Evolutionary conservation across 306 rosid species (phyloP).

Genomic region (Bauhinia variegata): DNA sequence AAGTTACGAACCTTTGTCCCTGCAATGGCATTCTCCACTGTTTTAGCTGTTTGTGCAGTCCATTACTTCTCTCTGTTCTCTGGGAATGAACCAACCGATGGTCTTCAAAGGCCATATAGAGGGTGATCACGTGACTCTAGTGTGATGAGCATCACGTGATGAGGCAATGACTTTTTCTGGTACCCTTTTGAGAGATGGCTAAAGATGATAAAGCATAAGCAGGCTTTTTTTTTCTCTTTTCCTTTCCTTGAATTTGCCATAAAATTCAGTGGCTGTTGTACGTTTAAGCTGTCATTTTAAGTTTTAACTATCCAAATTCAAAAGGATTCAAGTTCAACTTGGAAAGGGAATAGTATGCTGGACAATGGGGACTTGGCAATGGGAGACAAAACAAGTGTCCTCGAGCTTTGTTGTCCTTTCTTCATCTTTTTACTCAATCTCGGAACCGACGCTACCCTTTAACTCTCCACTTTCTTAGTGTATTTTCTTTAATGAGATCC

Average conservation of each 20-base stretch:
- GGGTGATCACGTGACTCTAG: slow-evolving; percentile 44
- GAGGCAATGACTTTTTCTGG: slow-evolving; percentile 35
- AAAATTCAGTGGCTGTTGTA: neutral
- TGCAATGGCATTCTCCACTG: too few species aligned
- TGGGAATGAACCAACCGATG: slow-evolving; percentile 20
- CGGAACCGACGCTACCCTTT: slow-evolving; percentile 32
- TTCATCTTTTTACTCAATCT: slow-evolving; percentile 26
- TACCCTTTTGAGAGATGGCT: slow-evolving; percentile 25
- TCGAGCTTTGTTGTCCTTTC: slow-evolving; percentile 33
- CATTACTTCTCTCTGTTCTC: slow-evolving; percentile 7
- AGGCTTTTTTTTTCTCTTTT: slow-evolving; percentile 37
- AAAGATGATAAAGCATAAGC: slow-evolving; percentile 23
- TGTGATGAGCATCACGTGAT: slow-evolving; percentile 51
- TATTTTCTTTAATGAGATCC: slow-evolving; percentile 18
- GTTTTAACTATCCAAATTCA: neutral
- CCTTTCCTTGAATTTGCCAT: neutral
- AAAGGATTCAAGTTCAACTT: slow-evolving; percentile 2
- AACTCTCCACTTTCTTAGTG: slow-evolving; percentile 30
- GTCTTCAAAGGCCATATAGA: slow-evolving; percentile 15
- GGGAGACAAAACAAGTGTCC: slow-evolving; percentile 27
- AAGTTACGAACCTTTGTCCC: slow-evolving; percentile 35
- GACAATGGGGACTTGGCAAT: slow-evolving; percentile 23
- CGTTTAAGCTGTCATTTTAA: slow-evolving; percentile 8
- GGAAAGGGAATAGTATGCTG: slow-evolving; percentile 27
- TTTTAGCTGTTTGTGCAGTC: neutral